phyloP scores from a whole-genome alignment of 495 filamentous ascomycete species.

The Poronia punctata region DNA sequence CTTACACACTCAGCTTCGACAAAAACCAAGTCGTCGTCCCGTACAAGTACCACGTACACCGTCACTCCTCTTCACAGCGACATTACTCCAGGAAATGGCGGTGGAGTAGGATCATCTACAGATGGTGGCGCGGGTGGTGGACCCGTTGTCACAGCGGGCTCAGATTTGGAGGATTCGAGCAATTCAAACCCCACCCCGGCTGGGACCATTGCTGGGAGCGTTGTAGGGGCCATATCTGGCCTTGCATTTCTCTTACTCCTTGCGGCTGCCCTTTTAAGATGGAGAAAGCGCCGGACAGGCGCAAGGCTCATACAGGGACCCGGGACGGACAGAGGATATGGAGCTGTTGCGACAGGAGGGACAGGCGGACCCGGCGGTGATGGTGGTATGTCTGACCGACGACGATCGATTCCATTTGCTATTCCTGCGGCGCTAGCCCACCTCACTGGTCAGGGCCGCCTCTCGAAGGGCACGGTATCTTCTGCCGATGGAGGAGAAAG shows the following conservation, averaged over 20 bases:
- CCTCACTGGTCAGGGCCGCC: conserved; percentile 39
- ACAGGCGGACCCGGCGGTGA: conserved; percentile 21
- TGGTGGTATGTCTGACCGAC: conserved; percentile 36
- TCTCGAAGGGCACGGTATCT: conserved; percentile 36
- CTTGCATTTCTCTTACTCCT: conserved; percentile 51
- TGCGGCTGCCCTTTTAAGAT: conserved; percentile 48
- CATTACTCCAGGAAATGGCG: conserved; percentile 5
- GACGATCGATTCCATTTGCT: conserved; percentile 46
- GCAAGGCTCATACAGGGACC: conserved; percentile 27
- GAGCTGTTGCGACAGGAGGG: conserved; percentile 22
- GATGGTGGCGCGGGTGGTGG: conserved; percentile 10
- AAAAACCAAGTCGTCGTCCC: conserved; percentile 10
- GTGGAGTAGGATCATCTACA: conserved; percentile 9
- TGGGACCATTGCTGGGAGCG: conserved; percentile 52
- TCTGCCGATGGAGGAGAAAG: conserved; percentile 42
- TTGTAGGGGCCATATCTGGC: conserved; percentile 60
- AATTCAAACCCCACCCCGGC: conserved; percentile 13
- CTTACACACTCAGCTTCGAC: conserved; percentile 11
- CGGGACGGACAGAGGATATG: conserved; percentile 19
- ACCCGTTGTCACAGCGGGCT: conserved; percentile 7
- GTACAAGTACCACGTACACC: conserved; percentile 10
- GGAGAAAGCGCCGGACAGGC: conserved; percentile 41
- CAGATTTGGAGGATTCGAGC: conserved; percentile 10
- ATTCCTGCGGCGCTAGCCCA: conserved; percentile 49
- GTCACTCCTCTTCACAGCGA: conserved; percentile 4